Conservation (phyloP, 1,284 basidiomycete genomes). For the Gomphus bonarii region DNA sequence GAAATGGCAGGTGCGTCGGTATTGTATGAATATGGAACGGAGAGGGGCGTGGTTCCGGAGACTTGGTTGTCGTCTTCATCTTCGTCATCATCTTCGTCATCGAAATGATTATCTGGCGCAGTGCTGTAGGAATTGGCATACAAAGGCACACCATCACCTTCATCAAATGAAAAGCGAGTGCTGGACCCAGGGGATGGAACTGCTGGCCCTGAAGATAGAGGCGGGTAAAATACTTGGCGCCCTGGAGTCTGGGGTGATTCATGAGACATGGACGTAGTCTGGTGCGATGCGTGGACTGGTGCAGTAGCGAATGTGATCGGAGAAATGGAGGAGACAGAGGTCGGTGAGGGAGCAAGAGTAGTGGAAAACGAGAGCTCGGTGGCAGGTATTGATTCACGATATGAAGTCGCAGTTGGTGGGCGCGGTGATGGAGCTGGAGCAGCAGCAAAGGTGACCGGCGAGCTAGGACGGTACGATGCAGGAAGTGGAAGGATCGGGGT, state of each 20-base stretch:
- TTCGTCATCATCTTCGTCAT: constrained; percentile 7
- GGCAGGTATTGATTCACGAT: constrained; percentile 8
- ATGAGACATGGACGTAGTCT: background rate
- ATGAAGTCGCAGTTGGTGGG: constrained; percentile 16
- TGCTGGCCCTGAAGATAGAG: constrained; percentile 1
- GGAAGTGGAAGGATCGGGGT: constrained; percentile 26
- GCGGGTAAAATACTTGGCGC: background rate
- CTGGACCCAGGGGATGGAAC: constrained; percentile 10
- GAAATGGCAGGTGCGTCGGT: constrained; percentile 7
- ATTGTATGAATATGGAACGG: constrained; percentile 8
- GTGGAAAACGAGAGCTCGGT: background rate
- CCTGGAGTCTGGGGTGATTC: background rate
- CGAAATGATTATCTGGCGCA: background rate
- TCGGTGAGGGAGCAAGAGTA: background rate
- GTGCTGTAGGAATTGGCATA: background rate
- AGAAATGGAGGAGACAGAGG: background rate
- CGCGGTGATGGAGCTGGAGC: constrained; percentile 13
- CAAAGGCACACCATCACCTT: background rate
- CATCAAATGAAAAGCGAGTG: constrained; percentile 13
- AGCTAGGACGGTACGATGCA: constrained; percentile 31
- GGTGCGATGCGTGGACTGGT: background rate
- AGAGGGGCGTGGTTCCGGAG: background rate
- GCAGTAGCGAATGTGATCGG: background rate
- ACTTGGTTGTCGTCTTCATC: background rate
- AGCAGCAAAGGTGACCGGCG: constrained; percentile 51